A percentile compares a stretch with the other conserved stretches of the same genome.
Evolutionary conservation across 176 grass and related monocot species (phyloP).

Genomic region (Oropetium thomaeum): DNA sequence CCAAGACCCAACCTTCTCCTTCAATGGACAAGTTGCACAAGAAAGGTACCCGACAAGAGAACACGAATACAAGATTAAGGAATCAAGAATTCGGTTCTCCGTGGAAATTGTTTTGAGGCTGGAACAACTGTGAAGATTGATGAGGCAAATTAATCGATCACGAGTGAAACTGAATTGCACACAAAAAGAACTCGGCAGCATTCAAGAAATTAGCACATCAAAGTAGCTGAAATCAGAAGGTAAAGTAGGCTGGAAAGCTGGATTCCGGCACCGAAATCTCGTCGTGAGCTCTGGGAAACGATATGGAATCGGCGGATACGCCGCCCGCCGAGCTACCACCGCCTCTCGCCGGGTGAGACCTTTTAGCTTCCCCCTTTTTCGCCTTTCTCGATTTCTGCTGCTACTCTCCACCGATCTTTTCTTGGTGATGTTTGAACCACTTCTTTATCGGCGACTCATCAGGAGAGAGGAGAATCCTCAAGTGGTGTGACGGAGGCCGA

Average conservation of each 20-base stretch:
- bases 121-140: not conserved
- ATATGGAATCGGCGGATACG: slow-evolving; percentile 11
- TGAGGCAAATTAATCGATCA: not conserved
- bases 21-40: slow-evolving; percentile 24
- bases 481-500: slow-evolving; percentile 15
- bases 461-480: slow-evolving; percentile 38
- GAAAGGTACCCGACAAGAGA: not conserved
- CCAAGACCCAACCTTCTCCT: slow-evolving; percentile 19
- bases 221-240: not conserved
- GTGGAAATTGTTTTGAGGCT: not conserved
- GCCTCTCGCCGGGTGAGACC: slow-evolving; percentile 22
- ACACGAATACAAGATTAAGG: not conserved
- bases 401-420: slow-evolving; percentile 37
- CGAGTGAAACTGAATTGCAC: not conserved
- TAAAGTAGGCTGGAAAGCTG: slow-evolving; percentile 1
- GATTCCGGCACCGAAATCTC: slow-evolving; percentile 50
- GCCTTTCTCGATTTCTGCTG: not conserved
- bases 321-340: slow-evolving; percentile 18
- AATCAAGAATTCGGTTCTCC: not conserved
- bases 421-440: slow-evolving; percentile 1
- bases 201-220: not conserved
- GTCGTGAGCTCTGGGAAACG: slow-evolving; percentile 15
- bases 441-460: slow-evolving; percentile 13
- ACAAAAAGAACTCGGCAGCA: not conserved
- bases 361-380: not conserved